Evolutionary conservation across 768 basidiomycete genomes (phyloP).

Genomic region (Collybia sordida): DNA sequence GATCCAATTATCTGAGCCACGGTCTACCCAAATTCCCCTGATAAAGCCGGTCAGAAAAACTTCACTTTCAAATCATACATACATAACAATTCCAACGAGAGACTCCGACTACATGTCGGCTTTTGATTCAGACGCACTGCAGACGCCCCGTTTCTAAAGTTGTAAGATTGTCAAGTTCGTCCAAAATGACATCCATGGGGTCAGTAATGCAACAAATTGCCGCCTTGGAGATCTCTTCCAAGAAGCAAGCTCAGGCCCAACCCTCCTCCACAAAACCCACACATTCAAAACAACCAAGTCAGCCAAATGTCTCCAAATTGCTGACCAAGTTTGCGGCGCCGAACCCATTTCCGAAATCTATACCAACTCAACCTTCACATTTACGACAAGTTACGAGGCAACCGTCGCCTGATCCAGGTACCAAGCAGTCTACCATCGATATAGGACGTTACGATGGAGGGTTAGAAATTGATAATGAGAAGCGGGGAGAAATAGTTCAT

Average conservation of each 20-base stretch:
- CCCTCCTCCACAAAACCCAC: slow-evolving; percentile 23
- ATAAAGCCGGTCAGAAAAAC: too few species aligned
- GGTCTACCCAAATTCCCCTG: too few species aligned
- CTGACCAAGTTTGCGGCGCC: slow-evolving; percentile 75
- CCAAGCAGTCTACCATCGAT: slow-evolving; percentile 48
- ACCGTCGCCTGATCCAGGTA: slow-evolving; percentile 15
- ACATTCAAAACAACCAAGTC: slow-evolving; percentile 55
- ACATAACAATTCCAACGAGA: too few species aligned
- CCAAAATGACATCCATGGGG: slow-evolving; percentile 45
- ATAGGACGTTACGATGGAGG: slow-evolving; percentile 97
- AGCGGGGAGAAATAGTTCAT: slow-evolving; percentile 65
- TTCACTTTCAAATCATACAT: too few species aligned
- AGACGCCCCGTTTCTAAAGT: too few species aligned
- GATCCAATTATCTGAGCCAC: too few species aligned
- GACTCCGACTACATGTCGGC: too few species aligned
- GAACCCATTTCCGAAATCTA: slow-evolving; percentile 42
- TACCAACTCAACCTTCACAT: slow-evolving; percentile 41
- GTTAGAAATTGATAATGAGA: slow-evolving; percentile 86
- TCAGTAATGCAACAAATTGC: slow-evolving; percentile 70
- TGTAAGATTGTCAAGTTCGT: too few species aligned
- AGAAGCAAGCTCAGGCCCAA: slow-evolving; percentile 33
- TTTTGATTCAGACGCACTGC: too few species aligned
- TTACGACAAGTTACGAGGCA: slow-evolving; percentile 28
- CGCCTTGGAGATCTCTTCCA: slow-evolving; percentile 62
- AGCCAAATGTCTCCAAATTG: slow-evolving; percentile 66